phyloP scores from a whole-genome alignment of 2,329 filamentous ascomycete genomes.

The Penicillium fuscoglaucum region DNA sequence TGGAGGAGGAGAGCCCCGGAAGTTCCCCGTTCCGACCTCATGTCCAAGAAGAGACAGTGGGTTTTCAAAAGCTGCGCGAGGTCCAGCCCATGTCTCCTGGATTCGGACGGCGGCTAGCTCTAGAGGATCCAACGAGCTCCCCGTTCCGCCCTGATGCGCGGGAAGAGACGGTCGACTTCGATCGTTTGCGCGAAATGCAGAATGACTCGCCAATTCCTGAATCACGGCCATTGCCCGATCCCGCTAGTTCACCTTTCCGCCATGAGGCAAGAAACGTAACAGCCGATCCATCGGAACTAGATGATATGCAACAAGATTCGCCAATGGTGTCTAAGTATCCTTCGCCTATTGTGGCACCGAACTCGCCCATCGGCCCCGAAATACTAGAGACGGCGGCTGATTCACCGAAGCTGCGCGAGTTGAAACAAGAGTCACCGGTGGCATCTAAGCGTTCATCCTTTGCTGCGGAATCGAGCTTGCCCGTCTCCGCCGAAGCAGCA shows the following conservation, averaged over 20 bases:
- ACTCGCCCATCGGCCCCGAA: constrained; percentile 37
- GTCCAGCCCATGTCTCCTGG: constrained; percentile 21
- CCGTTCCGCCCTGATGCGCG: constrained; percentile 37
- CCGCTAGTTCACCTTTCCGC: constrained; percentile 40
- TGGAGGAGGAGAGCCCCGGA: constrained; percentile 20
- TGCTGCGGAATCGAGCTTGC: constrained; percentile 29
- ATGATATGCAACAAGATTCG: background rate
- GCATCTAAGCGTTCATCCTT: constrained; percentile 1
- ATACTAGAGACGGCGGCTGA: constrained; percentile 30
- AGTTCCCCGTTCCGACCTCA: constrained; percentile 42
- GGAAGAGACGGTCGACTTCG: constrained; percentile 35
- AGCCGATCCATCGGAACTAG: constrained; percentile 25
- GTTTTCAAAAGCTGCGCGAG: constrained; percentile 27
- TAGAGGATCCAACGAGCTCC: constrained; percentile 34
- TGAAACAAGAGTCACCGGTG: background rate
- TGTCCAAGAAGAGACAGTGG: constrained; percentile 34
- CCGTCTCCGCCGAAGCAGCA: constrained; percentile 26
- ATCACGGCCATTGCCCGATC: constrained; percentile 13
- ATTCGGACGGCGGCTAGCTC: constrained; percentile 14
- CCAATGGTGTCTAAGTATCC: background rate
- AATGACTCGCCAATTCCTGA: constrained; percentile 15
- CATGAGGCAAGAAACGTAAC: constrained; percentile 30
- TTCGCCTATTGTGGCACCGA: constrained; percentile 19
- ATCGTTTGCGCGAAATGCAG: constrained; percentile 19
- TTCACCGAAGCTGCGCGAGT: constrained; percentile 17